Base-by-base conservation (phyloP, 2,329 filamentous ascomycete species). In the Madurella fahalii region DNA sequence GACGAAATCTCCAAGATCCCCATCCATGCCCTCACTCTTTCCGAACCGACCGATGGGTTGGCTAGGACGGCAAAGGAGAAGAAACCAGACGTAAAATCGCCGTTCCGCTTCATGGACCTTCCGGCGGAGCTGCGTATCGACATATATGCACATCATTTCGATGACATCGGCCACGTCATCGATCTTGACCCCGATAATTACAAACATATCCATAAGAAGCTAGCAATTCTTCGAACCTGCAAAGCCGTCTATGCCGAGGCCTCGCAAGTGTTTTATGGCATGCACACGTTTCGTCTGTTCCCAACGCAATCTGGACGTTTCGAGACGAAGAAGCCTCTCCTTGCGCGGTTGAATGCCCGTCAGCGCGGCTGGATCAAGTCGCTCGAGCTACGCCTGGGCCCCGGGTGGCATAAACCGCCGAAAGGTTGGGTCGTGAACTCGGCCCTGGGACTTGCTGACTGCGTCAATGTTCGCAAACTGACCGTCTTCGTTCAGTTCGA, bases 401-500 rank as follows among this genome's bases (percentile, higher is more conserved):
- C 87, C 0, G 87, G 87, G 17, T 92, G 86, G 82, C 83, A 75
- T 57, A 80, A 80, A 54, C 87, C 88, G 13, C 88, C 88, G 1
- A 76, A 75, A 34, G 82, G 84, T 47, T 91, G 89, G 85, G 81
- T 83, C 1, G 83, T 89, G 12, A 85, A 84, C 59, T 72, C 78
- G 4, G 77, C 77, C 1, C 74, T 91, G 1, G 86, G 87, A 0
- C 74, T 92, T 7, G 61, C 67, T 1, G 83, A 89, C 48, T 87
- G 84, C 67, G 69, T 70, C 53, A 81, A 77, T 46, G 78, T 87
- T 17, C 76, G 78, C 31, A 75, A 74, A 13, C 67, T 92, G 46
- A 81, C 78, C 25, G 79, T 92, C 11, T 88, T 88, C 64, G 81
- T 90, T 20, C 83, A 91, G 68, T 81, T 80, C 59, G 88, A 92